These are phyloP conservation scores for Myxozyma monticola DNA, from an alignment of 805 yeast species.

Conservation along the genomic window DNA sequence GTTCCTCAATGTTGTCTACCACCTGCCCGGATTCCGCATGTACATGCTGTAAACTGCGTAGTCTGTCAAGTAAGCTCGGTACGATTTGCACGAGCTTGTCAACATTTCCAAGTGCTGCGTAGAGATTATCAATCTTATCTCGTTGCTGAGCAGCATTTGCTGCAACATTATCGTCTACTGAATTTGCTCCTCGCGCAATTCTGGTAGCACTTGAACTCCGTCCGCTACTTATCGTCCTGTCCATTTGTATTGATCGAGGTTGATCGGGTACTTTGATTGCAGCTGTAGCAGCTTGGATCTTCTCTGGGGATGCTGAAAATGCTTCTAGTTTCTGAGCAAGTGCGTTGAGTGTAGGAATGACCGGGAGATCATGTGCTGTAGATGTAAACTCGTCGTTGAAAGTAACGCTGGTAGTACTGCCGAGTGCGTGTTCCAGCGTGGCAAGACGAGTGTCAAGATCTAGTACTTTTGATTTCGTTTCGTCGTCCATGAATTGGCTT, in stretches of 20 bases:
- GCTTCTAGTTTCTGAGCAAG: constrained; percentile 14
- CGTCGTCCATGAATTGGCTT: too few relatives aligned
- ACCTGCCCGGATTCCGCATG: constrained; percentile 23
- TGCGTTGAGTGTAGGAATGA: constrained; percentile 16
- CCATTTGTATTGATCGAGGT: too few relatives aligned
- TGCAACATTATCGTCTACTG: background rate
- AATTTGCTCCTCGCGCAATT: too few relatives aligned
- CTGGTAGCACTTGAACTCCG: background rate
- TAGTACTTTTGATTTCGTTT: background rate
- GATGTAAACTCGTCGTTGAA: constrained; percentile 3
- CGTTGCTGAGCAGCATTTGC: background rate
- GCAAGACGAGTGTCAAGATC: constrained; percentile 18
- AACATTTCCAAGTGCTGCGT: constrained; percentile 10
- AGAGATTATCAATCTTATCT: constrained; percentile 10
- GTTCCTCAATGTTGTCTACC: constrained; percentile 10
- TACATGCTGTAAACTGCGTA: constrained; percentile 14
- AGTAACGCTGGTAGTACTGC: constrained; percentile 11
- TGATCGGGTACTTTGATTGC: background rate
- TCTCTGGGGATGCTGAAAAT: constrained; percentile 13
- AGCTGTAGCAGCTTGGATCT: background rate
- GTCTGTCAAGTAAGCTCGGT: constrained; percentile 20
- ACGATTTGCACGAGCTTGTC: constrained; percentile 12
- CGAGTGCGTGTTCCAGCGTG: constrained; percentile 14
- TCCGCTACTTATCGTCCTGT: background rate
- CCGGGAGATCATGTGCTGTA: constrained; percentile 16